Evolutionary conservation across 495 filamentous ascomycete species (phyloP).

Genomic region (Sporormia fimetaria): DNA sequence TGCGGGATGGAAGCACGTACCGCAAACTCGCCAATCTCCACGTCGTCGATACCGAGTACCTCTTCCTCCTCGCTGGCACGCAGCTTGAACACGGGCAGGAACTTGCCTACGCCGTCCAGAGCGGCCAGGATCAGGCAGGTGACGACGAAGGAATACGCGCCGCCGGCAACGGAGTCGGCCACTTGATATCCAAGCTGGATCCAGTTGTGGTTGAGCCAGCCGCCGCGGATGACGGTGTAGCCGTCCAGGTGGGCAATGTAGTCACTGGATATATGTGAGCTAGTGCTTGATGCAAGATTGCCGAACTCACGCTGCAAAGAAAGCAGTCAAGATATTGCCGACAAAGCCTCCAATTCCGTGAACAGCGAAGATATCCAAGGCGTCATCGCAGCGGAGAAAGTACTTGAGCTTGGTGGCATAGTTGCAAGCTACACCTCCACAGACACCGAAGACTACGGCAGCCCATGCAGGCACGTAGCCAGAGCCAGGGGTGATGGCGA

Average conservation of each 20-base stretch:
- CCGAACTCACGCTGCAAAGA: conserved; percentile 72
- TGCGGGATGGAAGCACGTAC: too few species aligned
- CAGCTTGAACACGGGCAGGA: conserved; percentile 72
- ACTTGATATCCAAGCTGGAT: conserved; percentile 81
- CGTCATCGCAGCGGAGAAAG: conserved; percentile 73
- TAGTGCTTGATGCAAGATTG: background rate
- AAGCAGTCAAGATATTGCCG: conserved; percentile 77
- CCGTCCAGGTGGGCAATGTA: conserved; percentile 89
- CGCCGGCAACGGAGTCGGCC: conserved; percentile 73
- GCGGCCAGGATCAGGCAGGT: conserved; percentile 64
- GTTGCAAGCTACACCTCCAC: conserved; percentile 77
- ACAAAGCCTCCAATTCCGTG: conserved; percentile 81
- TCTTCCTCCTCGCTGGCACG: conserved; percentile 77
- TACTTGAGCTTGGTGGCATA: conserved; percentile 97
- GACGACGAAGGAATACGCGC: conserved; percentile 75
- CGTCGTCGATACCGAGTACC: conserved; percentile 84
- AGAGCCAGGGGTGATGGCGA: conserved; percentile 86
- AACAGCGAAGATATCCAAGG: conserved; percentile 88
- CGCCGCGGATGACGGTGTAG: conserved; percentile 55
- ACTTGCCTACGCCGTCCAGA: conserved; percentile 60
- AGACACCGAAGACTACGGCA: conserved; percentile 78
- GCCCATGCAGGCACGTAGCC: conserved; percentile 88
- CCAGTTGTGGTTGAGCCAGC: conserved; percentile 87
- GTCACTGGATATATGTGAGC: conserved; percentile 39
- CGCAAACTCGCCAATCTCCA: conserved; percentile 94